Evolutionary conservation across 306 rosid genomes (phyloP).

Genomic region (Casuarina equisetifolia): DNA sequence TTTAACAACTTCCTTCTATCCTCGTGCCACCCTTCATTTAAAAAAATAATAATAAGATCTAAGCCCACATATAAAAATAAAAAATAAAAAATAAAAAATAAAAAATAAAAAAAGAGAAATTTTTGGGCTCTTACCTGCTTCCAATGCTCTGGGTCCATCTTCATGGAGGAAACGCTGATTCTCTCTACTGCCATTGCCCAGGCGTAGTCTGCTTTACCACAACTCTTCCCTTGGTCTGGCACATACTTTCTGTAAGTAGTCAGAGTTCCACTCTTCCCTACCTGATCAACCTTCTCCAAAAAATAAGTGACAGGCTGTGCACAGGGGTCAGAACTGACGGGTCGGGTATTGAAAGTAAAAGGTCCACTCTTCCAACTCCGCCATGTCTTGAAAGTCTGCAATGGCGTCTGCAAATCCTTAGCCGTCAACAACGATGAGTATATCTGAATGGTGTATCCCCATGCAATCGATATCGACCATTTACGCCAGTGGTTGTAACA

Average conservation of each 20-base stretch:
- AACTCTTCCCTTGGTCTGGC: constrained; percentile 28
- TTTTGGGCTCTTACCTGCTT: constrained; percentile 40
- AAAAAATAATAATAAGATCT: too few relatives aligned
- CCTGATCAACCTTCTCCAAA: constrained; percentile 45
- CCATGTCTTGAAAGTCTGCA: constrained; percentile 85
- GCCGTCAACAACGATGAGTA: constrained; percentile 52
- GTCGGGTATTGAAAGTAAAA: constrained; percentile 78
- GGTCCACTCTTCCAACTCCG: constrained; percentile 71
- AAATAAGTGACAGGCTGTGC: constrained; percentile 51
- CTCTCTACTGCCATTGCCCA: constrained; percentile 34
- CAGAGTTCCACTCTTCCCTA: constrained; percentile 47
- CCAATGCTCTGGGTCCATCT: constrained; percentile 63
- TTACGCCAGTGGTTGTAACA: constrained; percentile 56
- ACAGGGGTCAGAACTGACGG: constrained; percentile 68
- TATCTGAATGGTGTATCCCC: constrained; percentile 90
- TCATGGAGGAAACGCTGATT: constrained; percentile 62
- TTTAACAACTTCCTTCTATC: too few relatives aligned
- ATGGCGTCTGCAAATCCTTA: constrained; percentile 57
- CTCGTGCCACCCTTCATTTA: too few relatives aligned
- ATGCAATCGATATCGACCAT: constrained; percentile 80
- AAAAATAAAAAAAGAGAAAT: too few relatives aligned
- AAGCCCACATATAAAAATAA: too few relatives aligned
- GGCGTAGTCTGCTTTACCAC: constrained; percentile 31
- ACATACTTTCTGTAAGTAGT: constrained; percentile 48
- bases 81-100: too few relatives aligned